A percentile compares a stretch with the other conserved stretches of the same genome.
Evolutionary conservation across 352 stramenopile genomes (phyloP).

Genomic region (Pythium sp.): DNA sequence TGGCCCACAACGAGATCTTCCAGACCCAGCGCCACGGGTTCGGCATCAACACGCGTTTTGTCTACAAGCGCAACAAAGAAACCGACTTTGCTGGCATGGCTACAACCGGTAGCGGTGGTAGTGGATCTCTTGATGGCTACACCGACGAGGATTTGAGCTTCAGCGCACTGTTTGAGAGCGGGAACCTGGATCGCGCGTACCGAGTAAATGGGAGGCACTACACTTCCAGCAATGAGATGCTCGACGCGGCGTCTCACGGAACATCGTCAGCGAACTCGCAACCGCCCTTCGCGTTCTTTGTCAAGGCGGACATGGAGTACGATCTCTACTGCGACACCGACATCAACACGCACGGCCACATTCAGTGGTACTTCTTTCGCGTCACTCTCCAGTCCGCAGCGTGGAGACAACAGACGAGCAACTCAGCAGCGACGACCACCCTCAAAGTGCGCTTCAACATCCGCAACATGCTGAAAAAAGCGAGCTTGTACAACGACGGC

Average conservation of each 20-base stretch:
- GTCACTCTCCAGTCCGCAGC: constrained; percentile 24
- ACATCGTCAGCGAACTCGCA: constrained; percentile 13
- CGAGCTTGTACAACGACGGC: constrained; percentile 85
- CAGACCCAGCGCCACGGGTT: constrained; percentile 59
- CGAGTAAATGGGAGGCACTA: constrained; percentile 59
- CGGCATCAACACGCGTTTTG: constrained; percentile 47
- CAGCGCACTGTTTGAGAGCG: constrained; percentile 69
- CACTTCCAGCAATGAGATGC: constrained; percentile 37
- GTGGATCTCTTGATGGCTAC: background rate
- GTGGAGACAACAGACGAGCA: constrained; percentile 3
- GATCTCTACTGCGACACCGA: constrained; percentile 75
- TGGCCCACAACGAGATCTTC: constrained; percentile 64
- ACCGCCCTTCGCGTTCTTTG: constrained; percentile 53
- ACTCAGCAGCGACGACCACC: background rate
- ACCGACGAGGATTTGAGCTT: constrained; percentile 46
- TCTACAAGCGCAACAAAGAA: constrained; percentile 70
- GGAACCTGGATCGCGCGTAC: constrained; percentile 72
- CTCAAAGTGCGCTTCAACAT: constrained; percentile 82
- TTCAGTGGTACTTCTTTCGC: constrained; percentile 91
- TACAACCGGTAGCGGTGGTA: background rate
- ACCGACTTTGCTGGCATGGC: constrained; percentile 9
- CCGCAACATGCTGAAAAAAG: constrained; percentile 83
- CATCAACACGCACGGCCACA: constrained; percentile 68
- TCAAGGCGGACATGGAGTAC: constrained; percentile 61
- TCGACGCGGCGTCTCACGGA: constrained; percentile 5